Evolutionary conservation across 805 yeast species (phyloP).

Genomic region (Kodamaea kakaduensis): DNA sequence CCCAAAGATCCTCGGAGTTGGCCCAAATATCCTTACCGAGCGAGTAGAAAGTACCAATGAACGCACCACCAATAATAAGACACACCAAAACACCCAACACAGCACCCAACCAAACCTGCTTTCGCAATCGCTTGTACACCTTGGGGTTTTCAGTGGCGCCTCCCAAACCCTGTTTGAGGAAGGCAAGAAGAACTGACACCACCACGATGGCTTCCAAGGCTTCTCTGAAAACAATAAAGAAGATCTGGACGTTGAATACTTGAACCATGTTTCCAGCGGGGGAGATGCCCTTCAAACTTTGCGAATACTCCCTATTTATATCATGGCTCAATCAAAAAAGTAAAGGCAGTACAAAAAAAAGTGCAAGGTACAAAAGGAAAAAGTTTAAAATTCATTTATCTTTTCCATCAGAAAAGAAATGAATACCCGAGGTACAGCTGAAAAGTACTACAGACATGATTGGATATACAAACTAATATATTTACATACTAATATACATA

Average conservation of each 20-base stretch:
- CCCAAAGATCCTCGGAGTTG: slow-evolving; percentile 24
- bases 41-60: slow-evolving; percentile 22
- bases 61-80: slow-evolving; percentile 20
- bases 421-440: too few species aligned
- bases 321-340: too few species aligned
- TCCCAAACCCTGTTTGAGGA: slow-evolving; percentile 26
- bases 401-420: too few species aligned
- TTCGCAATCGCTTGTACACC: slow-evolving; percentile 16
- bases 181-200: slow-evolving; percentile 26
- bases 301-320: too few species aligned
- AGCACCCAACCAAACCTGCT: slow-evolving; percentile 24
- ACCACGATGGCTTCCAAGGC: slow-evolving; percentile 24
- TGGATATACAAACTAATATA: too few species aligned
- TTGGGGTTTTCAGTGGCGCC: slow-evolving; percentile 19
- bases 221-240: slow-evolving; percentile 25
- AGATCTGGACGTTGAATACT: slow-evolving; percentile 24
- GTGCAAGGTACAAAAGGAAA: too few species aligned
- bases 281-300: too few species aligned
- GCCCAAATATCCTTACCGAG: slow-evolving; percentile 21
- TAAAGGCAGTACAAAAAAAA: too few species aligned
- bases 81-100: slow-evolving; percentile 19
- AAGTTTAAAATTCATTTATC: too few species aligned
- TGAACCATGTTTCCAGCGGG: slow-evolving; percentile 16
- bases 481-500: too few species aligned
- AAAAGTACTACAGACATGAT: too few species aligned